These are phyloP conservation scores for Leccinum imitatum DNA, from an alignment of 768 basidiomycete species.

Conservation along the genomic window DNA sequence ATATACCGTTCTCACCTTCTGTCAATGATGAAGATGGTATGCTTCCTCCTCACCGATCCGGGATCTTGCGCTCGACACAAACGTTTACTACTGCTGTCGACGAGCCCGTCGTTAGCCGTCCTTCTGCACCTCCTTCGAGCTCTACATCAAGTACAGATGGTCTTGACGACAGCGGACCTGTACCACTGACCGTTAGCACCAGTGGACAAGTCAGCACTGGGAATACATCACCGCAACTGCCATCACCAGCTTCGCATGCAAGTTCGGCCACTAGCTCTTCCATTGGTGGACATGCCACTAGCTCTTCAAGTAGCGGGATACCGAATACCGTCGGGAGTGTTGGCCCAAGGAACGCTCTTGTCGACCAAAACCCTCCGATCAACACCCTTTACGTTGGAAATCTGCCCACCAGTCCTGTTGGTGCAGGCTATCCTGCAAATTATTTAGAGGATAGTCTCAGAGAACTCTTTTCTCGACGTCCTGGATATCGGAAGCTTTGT, in stretches of 20 bases:
- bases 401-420: slow-evolving; percentile 76
- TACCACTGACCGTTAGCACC: slow-evolving; percentile 48
- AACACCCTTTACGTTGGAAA: slow-evolving; percentile 99
- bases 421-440: slow-evolving; percentile 70
- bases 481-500: slow-evolving; percentile 88
- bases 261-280: slow-evolving; percentile 47
- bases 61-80: slow-evolving; percentile 28
- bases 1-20: slow-evolving; percentile 24
- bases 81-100: slow-evolving; percentile 24
- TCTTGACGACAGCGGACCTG: slow-evolving; percentile 33
- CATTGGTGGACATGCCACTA: slow-evolving; percentile 27
- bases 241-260: slow-evolving; percentile 70
- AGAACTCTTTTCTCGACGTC: slow-evolving; percentile 72
- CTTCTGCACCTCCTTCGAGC: slow-evolving; percentile 38
- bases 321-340: slow-evolving; percentile 22
- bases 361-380: slow-evolving; percentile 97
- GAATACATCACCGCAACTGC: slow-evolving; percentile 65
- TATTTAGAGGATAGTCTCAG: slow-evolving; percentile 86
- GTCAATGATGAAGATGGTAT: slow-evolving; percentile 32
- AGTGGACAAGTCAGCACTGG: slow-evolving; percentile 34
- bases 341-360: slow-evolving; percentile 38
- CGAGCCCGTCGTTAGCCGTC: slow-evolving; percentile 27
- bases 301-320: slow-evolving; percentile 31
- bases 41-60: slow-evolving; percentile 33
- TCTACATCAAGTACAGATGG: slow-evolving; percentile 44